A percentile compares a stretch with the other conserved stretches of the same genome.
phyloP scores from a whole-genome alignment of 441 rosid species.

The Pelargonium exstipulatum region DNA sequence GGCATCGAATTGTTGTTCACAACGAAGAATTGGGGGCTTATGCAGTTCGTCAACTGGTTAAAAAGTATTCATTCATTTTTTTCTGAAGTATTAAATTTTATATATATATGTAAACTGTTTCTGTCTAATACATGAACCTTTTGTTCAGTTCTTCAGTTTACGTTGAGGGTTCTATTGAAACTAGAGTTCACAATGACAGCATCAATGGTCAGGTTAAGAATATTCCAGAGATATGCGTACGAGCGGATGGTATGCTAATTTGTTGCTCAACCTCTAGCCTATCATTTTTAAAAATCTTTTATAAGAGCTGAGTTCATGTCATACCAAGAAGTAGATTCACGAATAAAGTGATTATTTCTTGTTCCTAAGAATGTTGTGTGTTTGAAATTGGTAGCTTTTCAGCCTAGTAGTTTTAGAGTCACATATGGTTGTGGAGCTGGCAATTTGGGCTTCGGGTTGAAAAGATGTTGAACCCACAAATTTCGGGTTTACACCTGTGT shows the following conservation, averaged over 20 bases:
- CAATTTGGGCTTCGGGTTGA: too few relatives aligned
- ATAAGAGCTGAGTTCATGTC: background rate
- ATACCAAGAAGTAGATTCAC: too few relatives aligned
- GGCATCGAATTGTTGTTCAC: constrained; percentile 96
- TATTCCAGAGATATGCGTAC: constrained; percentile 86
- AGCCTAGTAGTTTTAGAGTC: background rate
- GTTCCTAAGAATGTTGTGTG: background rate
- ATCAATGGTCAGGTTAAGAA: constrained; percentile 76
- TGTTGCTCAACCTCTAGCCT: background rate
- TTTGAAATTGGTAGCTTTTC: background rate
- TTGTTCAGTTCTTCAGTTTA: constrained; percentile 74
- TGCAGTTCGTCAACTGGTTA: constrained; percentile 71
- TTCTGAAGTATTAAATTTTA: background rate
- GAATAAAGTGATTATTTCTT: background rate
- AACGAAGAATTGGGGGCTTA: constrained; percentile 65
- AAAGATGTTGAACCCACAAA: too few relatives aligned
- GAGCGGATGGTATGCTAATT: constrained; percentile 60
- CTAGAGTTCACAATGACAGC: constrained; percentile 86
- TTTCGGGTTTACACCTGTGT: too few relatives aligned
- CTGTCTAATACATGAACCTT: constrained; percentile 20
- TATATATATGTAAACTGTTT: background rate
- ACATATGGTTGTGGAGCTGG: background rate
- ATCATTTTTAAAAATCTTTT: constrained; percentile 1
- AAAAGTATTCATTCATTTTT: constrained; percentile 42
- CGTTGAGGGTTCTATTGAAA: constrained; percentile 92